Evolutionary conservation across 73 alveolate genomes (phyloP).

Genomic region (Diophrys sp.): DNA sequence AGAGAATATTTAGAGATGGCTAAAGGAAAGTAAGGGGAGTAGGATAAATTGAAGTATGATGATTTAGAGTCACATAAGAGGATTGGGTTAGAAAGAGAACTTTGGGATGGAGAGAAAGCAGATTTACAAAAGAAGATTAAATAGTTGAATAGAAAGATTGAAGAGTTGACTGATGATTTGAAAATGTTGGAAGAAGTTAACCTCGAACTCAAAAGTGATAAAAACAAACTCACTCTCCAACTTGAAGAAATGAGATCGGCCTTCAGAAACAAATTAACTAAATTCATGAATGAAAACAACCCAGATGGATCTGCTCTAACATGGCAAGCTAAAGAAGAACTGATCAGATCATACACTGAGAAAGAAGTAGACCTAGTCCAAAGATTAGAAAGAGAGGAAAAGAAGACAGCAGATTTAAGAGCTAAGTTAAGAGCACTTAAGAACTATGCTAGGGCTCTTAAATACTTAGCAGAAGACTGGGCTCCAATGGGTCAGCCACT

Average conservation of each 20-base stretch:
- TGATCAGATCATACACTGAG: conserved; percentile 92
- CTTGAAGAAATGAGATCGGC: conserved; percentile 92
- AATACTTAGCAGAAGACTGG: conserved; percentile 95
- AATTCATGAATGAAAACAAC: conserved; percentile 76
- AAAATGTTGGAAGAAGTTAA: conserved; percentile 79
- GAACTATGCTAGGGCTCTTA: conserved; percentile 83
- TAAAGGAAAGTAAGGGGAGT: conserved; percentile 52
- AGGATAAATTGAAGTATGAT: conserved; percentile 48
- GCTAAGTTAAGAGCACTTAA: conserved; percentile 37
- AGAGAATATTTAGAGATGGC: conserved; percentile 72
- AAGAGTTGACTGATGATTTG: conserved; percentile 91
- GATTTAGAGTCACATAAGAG: conserved; percentile 51
- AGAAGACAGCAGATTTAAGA: conserved; percentile 52
- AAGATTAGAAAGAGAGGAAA: conserved; percentile 81
- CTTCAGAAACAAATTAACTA: conserved; percentile 77
- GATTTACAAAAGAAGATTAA: conserved; percentile 76
- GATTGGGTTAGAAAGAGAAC: conserved; percentile 56
- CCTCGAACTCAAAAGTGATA: conserved; percentile 82
- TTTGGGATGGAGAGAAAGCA: conserved; percentile 77
- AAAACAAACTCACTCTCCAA: conserved; percentile 76
- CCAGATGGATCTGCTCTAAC: conserved; percentile 20
- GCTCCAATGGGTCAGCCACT: conserved; percentile 95
- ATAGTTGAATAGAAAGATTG: conserved; percentile 87
- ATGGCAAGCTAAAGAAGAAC: conserved; percentile 85
- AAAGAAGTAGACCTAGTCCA: conserved; percentile 91